Base-by-base conservation (phyloP, 768 basidiomycete genomes). In the Tubosaeta sp. region DNA sequence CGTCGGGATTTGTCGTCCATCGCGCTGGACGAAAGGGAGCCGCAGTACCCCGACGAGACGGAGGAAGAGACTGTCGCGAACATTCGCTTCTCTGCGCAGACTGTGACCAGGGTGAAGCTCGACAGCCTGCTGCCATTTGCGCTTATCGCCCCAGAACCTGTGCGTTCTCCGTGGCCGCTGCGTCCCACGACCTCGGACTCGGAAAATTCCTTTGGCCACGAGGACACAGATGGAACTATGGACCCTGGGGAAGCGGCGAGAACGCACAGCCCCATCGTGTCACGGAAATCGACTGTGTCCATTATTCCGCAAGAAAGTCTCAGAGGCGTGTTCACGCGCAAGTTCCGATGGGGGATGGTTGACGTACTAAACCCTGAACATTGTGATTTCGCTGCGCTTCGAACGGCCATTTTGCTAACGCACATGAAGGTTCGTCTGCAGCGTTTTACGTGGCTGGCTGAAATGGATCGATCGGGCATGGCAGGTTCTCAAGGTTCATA, bases 291-390 rank as follows among this genome's bases (percentile, higher is more conserved):
- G 12, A 27, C 37, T 3, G 25, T 48, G n/a, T 60, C 80, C 39
- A 66, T 76, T n/a, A 73, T 74, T 32, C 81, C 82, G 22, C 87
- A 85, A 22, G 81, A 83, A 19, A 79, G 84, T 64, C 69, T 91
- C 64, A 81, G 79, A 69, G 88, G 90, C 45, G 76, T 86, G 50
- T 92, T 92, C 65, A 75, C 81, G 32, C 74, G 92, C 56, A 84
- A 81, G 64, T 95, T 87, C 67, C 74, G 91, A 59, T 95, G 93
- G 93, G 94, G 94, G 33, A 86, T 79, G 42, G 78, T 95, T 53
- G 88, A 93, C 68, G 91, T 94, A 50, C 80, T 94, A 45, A 77
- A 91, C 68, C 89, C 91, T 48, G 77, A 76, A 27, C 92, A 95
- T 58, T 93, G 89, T 59, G 94, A 97, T 70, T 94, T 92, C 66